These are phyloP conservation scores for Tulasnella sp. DNA, from an alignment of 768 basidiomycete species.

Conservation along the genomic window DNA sequence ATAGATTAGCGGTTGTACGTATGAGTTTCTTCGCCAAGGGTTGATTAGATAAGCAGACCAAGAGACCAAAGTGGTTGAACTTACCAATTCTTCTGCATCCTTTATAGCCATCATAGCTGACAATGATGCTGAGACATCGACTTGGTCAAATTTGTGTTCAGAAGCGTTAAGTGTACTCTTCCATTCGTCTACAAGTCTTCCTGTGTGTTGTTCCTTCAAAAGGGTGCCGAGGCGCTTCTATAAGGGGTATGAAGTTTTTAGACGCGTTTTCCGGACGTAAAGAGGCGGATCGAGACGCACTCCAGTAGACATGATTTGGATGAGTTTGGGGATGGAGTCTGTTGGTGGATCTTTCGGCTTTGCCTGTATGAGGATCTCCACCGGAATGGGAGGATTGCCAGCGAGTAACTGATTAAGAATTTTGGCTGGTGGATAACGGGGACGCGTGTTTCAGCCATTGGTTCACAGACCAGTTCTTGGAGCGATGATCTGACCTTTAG, in stretches of 20 bases:
- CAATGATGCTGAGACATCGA: constrained; percentile 66
- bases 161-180: constrained; percentile 45
- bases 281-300: constrained; percentile 2
- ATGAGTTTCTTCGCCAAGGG: constrained; percentile 49
- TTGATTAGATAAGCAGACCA: background rate
- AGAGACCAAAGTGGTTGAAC: constrained; percentile 22
- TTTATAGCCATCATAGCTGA: constrained; percentile 75
- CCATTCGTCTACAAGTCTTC: constrained; percentile 85
- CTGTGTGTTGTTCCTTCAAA: constrained; percentile 68
- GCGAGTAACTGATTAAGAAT: constrained; percentile 63
- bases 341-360: constrained; percentile 67
- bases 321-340: constrained; percentile 59
- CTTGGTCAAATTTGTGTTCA: constrained; percentile 46
- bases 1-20: constrained; percentile 60
- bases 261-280: constrained; percentile 27
- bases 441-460: constrained; percentile 1
- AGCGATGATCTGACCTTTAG: constrained; percentile 50
- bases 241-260: constrained; percentile 22
- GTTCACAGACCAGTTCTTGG: background rate
- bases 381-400: constrained; percentile 39
- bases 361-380: constrained; percentile 67
- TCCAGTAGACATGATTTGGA: constrained; percentile 32
- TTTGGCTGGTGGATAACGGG: constrained; percentile 43
- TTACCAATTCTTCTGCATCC: constrained; percentile 80
- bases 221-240: constrained; percentile 59